These are phyloP conservation scores for Plasmodium malariae DNA, from an alignment of 169 alveolate species.

Conservation along the genomic window DNA sequence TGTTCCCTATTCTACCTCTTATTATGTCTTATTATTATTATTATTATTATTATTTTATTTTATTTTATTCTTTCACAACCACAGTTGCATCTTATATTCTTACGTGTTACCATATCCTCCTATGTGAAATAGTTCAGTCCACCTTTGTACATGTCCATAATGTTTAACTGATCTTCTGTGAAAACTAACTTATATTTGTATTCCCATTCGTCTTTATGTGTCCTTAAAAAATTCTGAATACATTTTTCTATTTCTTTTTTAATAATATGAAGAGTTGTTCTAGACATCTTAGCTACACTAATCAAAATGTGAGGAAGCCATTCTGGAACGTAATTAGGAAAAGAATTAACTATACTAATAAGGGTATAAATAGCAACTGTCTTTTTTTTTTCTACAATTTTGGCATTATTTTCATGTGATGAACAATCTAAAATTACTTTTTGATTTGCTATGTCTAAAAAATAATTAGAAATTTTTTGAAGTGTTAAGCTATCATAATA, in stretches of 20 bases:
- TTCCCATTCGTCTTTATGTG: constrained; percentile 89
- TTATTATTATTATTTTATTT: background rate
- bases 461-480: constrained; percentile 20
- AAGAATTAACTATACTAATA: constrained; percentile 70
- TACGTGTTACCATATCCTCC: background rate
- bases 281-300: constrained; percentile 79
- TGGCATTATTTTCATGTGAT: background rate
- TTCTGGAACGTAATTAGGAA: constrained; percentile 83
- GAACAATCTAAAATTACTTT: background rate
- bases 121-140: constrained; percentile 85
- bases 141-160: constrained; percentile 86
- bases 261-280: constrained; percentile 50
- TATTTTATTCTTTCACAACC: background rate
- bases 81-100: background rate
- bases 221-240: constrained; percentile 84
- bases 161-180: constrained; percentile 82
- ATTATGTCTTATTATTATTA: background rate
- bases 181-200: constrained; percentile 79
- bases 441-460: constrained; percentile 38
- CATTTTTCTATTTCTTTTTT: constrained; percentile 85
- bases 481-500: constrained; percentile 45
- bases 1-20: background rate
- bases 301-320: constrained; percentile 88
- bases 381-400: constrained; percentile 45
- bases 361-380: constrained; percentile 59